Conservation (phyloP, 2,329 filamentous ascomycete genomes). For the Colletotrichum sublineola region DNA sequence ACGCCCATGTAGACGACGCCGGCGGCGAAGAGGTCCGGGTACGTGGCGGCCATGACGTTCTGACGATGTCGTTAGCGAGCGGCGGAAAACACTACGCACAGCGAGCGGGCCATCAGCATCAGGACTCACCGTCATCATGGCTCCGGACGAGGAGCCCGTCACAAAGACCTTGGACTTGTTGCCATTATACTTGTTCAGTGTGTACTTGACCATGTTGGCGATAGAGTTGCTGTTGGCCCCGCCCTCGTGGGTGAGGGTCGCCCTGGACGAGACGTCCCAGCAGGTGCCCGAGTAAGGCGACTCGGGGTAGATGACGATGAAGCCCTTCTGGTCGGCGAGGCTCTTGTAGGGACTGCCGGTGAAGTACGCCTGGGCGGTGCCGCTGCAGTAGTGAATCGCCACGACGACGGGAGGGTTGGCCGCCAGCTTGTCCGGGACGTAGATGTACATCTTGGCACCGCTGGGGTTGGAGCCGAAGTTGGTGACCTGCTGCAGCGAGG, state of each 20-base stretch:
- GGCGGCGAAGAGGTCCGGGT: conserved; percentile 67
- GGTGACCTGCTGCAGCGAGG: conserved; percentile 47
- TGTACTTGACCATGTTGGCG: conserved; percentile 67
- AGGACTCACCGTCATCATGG: conserved; percentile 40
- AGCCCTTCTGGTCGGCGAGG: conserved; percentile 67
- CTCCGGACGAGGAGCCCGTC: conserved; percentile 52
- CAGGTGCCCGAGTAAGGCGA: conserved; percentile 60
- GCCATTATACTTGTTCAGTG: conserved; percentile 61
- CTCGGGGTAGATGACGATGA: conserved; percentile 65
- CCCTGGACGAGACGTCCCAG: conserved; percentile 71
- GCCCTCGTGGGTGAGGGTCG: conserved; percentile 63
- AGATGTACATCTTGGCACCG: conserved; percentile 50
- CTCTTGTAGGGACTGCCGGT: conserved; percentile 64
- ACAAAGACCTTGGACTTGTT: conserved; percentile 63
- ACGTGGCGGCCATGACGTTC: conserved; percentile 65
- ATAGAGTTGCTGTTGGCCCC: conserved; percentile 65
- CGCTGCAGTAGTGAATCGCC: conserved; percentile 69
- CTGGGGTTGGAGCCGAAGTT: conserved; percentile 49
- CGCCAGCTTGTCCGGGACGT: conserved; percentile 50
- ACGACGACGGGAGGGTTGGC: conserved; percentile 63
- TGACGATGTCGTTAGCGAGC: conserved; percentile 28
- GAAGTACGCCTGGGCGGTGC: conserved; percentile 66
- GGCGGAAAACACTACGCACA: not conserved
- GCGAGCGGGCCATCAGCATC: too few species aligned
- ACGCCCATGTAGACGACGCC: conserved; percentile 66